phyloP scores from a whole-genome alignment of 768 basidiomycete species.

The Tulasnella sp. region DNA sequence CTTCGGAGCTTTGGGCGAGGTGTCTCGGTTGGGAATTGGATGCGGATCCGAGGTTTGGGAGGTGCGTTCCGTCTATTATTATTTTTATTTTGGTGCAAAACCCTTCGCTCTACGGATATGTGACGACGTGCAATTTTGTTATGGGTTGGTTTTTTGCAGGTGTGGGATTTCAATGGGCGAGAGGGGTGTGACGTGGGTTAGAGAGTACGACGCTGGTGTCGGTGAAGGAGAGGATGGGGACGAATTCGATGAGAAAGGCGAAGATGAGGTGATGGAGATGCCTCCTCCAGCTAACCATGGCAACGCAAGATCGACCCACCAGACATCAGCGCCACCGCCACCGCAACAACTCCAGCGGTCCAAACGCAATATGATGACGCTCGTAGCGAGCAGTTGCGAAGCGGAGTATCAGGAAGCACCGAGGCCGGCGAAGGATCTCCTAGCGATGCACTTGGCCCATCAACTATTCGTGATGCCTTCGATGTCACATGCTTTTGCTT shows the following conservation, averaged over 20 bases:
- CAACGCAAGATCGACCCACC: background rate
- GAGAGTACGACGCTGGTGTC: no score
- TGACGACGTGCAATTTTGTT: no score
- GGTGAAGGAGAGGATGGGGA: no score
- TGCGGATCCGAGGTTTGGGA: background rate
- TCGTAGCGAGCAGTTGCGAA: background rate
- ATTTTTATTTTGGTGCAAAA: no score
- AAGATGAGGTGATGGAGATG: background rate
- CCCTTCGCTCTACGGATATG: no score
- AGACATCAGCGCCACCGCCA: background rate
- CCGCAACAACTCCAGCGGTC: background rate
- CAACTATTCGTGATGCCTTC: constrained; percentile 8
- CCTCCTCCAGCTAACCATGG: background rate
- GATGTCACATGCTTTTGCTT: background rate
- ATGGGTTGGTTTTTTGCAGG: no score
- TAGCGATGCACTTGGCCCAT: background rate
- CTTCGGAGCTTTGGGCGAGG: background rate
- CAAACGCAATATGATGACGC: constrained; percentile 1
- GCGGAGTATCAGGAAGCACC: constrained; percentile 9
- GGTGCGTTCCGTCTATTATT: background rate
- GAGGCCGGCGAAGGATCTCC: constrained; percentile 5
- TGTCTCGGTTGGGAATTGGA: background rate
- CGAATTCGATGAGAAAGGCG: background rate
- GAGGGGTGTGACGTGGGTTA: no score
- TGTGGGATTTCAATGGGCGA: no score